A percentile compares a stretch with the other conserved stretches of the same genome.
Evolutionary conservation across 352 stramenopile species (phyloP).

Genomic region (Saprolegnia parasitica): DNA sequence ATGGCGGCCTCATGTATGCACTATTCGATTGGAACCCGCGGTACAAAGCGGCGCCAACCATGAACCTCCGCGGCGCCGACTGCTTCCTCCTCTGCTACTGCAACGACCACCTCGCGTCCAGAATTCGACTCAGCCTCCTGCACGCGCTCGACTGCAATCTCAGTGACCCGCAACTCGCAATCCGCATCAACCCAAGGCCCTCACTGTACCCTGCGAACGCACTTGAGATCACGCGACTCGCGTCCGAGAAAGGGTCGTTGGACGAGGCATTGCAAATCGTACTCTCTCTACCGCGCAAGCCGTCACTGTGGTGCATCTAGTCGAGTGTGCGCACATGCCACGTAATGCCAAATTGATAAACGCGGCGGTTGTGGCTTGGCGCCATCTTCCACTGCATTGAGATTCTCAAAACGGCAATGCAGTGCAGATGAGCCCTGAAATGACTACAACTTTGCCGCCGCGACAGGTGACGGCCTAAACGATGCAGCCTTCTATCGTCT

Average conservation of each 20-base stretch:
- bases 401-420: no score
- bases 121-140: not conserved
- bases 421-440: no score
- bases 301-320: not conserved
- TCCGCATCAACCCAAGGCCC: not conserved
- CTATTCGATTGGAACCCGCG: not conserved
- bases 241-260: not conserved
- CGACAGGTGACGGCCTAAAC: no score
- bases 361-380: no score
- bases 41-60: not conserved
- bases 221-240: no score
- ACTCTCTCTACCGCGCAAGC: not conserved
- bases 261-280: not conserved
- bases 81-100: constrained; percentile 5
- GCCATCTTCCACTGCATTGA: no score
- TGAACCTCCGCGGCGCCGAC: constrained; percentile 7
- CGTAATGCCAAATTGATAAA: no score
- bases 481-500: no score
- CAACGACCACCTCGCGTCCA: not conserved
- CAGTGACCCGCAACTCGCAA: not conserved
- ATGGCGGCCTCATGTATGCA: constrained; percentile 3
- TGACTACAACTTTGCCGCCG: no score
- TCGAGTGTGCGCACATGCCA: no score
- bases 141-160: not conserved
- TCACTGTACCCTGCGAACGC: not conserved